Conservation (phyloP, 2,329 filamentous ascomycete genomes). For the Ceratocystis ficicola region DNA sequence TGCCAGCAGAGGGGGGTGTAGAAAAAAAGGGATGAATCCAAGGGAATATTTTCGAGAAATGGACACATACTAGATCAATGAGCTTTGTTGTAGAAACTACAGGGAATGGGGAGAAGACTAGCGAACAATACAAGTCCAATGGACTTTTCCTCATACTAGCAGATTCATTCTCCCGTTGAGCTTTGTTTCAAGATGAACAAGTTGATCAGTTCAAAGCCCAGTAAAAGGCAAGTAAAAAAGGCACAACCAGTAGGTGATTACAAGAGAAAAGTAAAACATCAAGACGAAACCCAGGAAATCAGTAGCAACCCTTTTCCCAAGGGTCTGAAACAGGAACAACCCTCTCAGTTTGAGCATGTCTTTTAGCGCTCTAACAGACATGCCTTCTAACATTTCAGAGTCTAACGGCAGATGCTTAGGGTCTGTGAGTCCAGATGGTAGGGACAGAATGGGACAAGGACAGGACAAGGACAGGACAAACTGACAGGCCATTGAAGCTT, state of each 20-base stretch:
- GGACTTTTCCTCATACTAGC: neutral
- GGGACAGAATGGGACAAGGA: too few relatives aligned
- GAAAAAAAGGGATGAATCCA: neutral
- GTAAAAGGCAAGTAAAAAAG: neutral
- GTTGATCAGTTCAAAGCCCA: neutral
- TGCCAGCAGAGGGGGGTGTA: neutral
- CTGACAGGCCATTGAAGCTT: neutral
- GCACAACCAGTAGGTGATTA: neutral
- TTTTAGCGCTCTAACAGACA: neutral
- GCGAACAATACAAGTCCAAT: neutral
- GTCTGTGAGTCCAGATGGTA: neutral
- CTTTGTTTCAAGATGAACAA: neutral
- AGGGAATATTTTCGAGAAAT: too few relatives aligned
- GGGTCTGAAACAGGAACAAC: neutral
- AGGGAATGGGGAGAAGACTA: neutral
- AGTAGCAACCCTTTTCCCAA: neutral
- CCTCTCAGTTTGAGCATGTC: neutral
- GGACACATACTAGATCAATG: neutral
- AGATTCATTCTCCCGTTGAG: neutral
- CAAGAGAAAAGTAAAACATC: neutral
- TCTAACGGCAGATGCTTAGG: neutral
- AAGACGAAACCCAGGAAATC: neutral
- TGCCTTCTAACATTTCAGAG: neutral
- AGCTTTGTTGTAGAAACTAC: neutral
- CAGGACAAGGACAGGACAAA: neutral